These are phyloP conservation scores for Saccharomycopsis synnaedendra DNA, from an alignment of 805 yeast species.

Conservation along the genomic window DNA sequence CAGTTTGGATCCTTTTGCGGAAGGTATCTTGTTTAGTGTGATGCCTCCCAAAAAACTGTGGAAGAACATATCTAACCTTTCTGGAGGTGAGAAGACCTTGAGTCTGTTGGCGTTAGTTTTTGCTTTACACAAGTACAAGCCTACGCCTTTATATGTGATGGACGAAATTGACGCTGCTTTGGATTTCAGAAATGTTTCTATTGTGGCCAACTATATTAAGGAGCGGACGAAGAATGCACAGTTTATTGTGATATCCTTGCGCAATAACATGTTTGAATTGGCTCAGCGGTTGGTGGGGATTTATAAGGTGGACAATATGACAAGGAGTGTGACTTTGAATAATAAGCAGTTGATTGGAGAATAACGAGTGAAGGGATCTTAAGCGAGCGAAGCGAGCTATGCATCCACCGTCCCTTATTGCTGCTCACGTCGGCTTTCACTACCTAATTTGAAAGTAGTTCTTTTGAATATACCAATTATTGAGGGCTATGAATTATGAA, in stretches of 20 bases:
- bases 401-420: too few species aligned
- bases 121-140: conserved; percentile 91
- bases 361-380: neutral
- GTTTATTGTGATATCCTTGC: conserved; percentile 84
- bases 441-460: too few species aligned
- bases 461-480: too few species aligned
- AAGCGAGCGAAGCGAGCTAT: too few species aligned
- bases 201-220: conserved; percentile 93
- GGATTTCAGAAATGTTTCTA: conserved; percentile 93
- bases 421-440: too few species aligned
- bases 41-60: conserved; percentile 99
- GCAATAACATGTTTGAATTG: conserved; percentile 96
- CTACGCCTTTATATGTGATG: conserved; percentile 96
- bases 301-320: conserved; percentile 86
- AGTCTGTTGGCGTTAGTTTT: conserved; percentile 92
- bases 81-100: conserved; percentile 97
- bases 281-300: conserved; percentile 93
- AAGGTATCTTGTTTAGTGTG: conserved; percentile 91
- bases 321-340: conserved; percentile 68
- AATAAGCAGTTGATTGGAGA: conserved; percentile 35
- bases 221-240: conserved; percentile 95
- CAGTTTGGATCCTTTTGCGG: conserved; percentile 94
- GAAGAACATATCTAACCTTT: conserved; percentile 88
- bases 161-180: conserved; percentile 99
- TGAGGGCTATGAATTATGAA: too few species aligned